A percentile compares a stretch with the other conserved stretches of the same genome.
Conservation (phyloP, 1,139 yeast species). For the Magnusiomyces clavatus region DNA sequence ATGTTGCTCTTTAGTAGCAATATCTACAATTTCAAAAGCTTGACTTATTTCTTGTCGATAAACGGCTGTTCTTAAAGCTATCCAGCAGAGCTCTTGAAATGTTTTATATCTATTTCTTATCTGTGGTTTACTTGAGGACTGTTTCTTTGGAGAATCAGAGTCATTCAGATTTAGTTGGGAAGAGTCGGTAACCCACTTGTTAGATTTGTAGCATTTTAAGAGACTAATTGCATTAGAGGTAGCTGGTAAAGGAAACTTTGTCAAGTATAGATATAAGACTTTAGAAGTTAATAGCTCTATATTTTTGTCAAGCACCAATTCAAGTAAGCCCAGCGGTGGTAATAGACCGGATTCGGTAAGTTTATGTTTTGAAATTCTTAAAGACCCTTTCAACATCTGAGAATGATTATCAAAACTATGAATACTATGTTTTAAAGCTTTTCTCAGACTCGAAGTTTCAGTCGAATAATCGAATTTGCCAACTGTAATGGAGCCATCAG, state of each 20-base stretch:
- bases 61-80: not conserved
- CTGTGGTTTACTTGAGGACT: too few relatives aligned
- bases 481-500: not conserved
- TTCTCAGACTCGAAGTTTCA: not conserved
- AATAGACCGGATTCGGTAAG: not conserved
- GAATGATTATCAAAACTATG: not conserved
- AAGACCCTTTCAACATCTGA: too few relatives aligned
- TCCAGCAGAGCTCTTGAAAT: slow-evolving; percentile 1
- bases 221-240: slow-evolving; percentile 2
- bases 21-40: slow-evolving; percentile 3
- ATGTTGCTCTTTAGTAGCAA: slow-evolving; percentile 1
- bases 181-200: not conserved
- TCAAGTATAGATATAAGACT: slow-evolving; percentile 4
- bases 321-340: slow-evolving; percentile 7
- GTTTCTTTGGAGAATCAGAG: too few relatives aligned
- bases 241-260: slow-evolving; percentile 9
- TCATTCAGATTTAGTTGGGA: too few relatives aligned
- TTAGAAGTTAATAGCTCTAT: not conserved
- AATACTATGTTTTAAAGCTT: not conserved
- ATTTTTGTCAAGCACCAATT: slow-evolving; percentile 4
- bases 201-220: not conserved
- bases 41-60: slow-evolving; percentile 1
- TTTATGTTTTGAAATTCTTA: not conserved
- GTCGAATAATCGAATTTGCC: not conserved
- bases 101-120: too few relatives aligned